Evolutionary conservation across 2,329 filamentous ascomycete genomes (phyloP).

Genomic region (Talaromyces verruculosus): DNA sequence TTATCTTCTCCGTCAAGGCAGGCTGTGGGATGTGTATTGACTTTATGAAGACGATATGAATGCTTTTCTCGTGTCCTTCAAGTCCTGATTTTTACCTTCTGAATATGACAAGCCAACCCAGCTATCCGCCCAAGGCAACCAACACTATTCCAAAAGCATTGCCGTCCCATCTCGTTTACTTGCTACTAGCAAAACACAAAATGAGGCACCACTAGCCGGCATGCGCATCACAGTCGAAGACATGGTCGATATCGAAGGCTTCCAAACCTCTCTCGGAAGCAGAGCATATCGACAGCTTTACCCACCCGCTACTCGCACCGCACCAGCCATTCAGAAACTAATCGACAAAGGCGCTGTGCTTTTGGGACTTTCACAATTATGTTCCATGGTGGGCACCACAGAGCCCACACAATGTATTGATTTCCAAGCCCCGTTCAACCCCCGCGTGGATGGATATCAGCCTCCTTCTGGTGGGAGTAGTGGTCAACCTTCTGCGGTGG

Average conservation of each 20-base stretch:
- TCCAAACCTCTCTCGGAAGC: conserved; percentile 57
- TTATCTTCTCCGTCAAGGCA: not conserved
- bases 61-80: not conserved
- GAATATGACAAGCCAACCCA: not conserved
- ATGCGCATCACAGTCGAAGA: conserved; percentile 64
- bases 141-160: not conserved
- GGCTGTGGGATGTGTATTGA: not conserved
- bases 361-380: conserved; percentile 33
- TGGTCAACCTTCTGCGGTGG: conserved; percentile 32
- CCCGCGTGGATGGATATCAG: conserved; percentile 35
- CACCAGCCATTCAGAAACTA: conserved; percentile 53
- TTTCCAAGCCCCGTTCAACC: conserved; percentile 29
- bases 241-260: conserved; percentile 60
- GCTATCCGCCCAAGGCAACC: not conserved
- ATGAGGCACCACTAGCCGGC: conserved; percentile 37
- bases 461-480: conserved; percentile 28
- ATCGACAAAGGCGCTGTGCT: conserved; percentile 58
- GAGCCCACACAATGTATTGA: not conserved
- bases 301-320: conserved; percentile 47
- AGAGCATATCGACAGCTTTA: conserved; percentile 59
- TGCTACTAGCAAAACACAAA: not conserved
- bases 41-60: not conserved
- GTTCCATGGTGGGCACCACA: conserved; percentile 27
- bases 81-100: not conserved
- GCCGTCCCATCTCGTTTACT: not conserved